Percentiles rank a stretch among this genome's conserved stretches.
phyloP scores from a whole-genome alignment of 2,329 filamentous ascomycete species.

The Stachybotrys chartarum region DNA sequence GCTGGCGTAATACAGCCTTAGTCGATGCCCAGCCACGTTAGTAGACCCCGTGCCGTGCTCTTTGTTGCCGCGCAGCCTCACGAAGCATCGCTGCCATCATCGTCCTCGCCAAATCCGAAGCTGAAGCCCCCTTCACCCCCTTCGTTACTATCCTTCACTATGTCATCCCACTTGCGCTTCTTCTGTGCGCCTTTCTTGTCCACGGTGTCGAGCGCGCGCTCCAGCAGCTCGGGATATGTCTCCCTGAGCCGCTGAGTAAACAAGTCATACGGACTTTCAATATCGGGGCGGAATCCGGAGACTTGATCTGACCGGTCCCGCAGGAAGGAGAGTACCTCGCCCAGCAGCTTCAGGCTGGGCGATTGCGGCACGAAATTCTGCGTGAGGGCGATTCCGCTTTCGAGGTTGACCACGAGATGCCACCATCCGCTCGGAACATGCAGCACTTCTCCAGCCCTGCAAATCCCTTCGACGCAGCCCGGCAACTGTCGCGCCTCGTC shows the following conservation, averaged over 20 bases:
- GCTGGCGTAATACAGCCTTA: neutral
- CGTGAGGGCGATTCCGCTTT: slow-evolving; percentile 78
- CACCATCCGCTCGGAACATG: slow-evolving; percentile 96
- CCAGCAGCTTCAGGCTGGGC: slow-evolving; percentile 47
- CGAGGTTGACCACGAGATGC: slow-evolving; percentile 89
- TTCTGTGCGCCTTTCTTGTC: slow-evolving; percentile 52
- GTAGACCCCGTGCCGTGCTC: neutral
- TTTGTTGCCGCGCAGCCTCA: neutral
- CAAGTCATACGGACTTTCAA: slow-evolving; percentile 65
- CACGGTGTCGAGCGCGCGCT: slow-evolving; percentile 56
- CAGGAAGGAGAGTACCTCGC: slow-evolving; percentile 72
- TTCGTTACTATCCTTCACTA: slow-evolving; percentile 41
- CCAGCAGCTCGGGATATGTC: slow-evolving; percentile 58
- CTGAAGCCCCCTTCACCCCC: slow-evolving; percentile 36
- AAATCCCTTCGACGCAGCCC: slow-evolving; percentile 81
- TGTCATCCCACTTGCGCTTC: slow-evolving; percentile 82
- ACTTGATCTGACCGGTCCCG: slow-evolving; percentile 78
- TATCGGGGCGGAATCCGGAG: slow-evolving; percentile 70
- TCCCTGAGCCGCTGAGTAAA: slow-evolving; percentile 64
- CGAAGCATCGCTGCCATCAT: slow-evolving; percentile 40
- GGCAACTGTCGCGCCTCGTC: slow-evolving; percentile 67
- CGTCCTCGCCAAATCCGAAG: slow-evolving; percentile 46
- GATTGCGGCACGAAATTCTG: slow-evolving; percentile 87
- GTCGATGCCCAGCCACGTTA: neutral
- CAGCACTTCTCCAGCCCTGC: slow-evolving; percentile 74